These are phyloP conservation scores for Liquidambar formosana DNA, from an alignment of 164 flowering plant genomes.

Conservation along the genomic window DNA sequence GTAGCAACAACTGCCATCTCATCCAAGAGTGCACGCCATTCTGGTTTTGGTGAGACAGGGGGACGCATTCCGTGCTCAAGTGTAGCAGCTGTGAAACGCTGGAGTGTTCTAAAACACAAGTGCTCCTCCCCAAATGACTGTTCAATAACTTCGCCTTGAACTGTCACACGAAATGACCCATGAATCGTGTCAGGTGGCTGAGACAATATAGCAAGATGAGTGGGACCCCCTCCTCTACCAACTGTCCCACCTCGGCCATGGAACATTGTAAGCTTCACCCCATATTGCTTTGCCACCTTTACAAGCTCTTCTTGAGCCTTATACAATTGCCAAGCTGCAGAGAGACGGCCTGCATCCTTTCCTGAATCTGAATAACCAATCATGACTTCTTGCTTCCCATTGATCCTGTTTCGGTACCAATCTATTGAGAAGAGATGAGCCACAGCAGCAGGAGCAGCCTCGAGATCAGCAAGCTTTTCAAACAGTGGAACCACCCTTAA, in stretches of 20 bases:
- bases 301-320: conserved; percentile 96
- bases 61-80: conserved; percentile 98
- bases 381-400: conserved; percentile 98
- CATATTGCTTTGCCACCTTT: conserved; percentile 79
- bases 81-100: conserved; percentile 92
- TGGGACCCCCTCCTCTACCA: conserved; percentile 98
- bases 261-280: conserved; percentile 93
- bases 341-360: conserved; percentile 95
- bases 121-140: conserved; percentile 98
- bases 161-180: conserved; percentile 92
- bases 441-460: conserved; percentile 69
- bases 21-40: conserved; percentile 96
- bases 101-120: conserved; percentile 90
- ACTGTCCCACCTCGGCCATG: conserved; percentile 99
- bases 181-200: conserved; percentile 95
- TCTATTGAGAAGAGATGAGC: conserved; percentile 62
- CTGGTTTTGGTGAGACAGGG: conserved; percentile 87
- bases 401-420: conserved; percentile 61
- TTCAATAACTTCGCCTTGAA: conserved; percentile 97
- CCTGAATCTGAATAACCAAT: conserved; percentile 98
- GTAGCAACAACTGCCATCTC: conserved; percentile 85
- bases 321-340: conserved; percentile 95
- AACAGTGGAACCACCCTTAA: conserved; percentile 91
- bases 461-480: conserved; percentile 90
- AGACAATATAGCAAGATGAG: conserved; percentile 96